Percentiles rank a stretch among this genome's conserved stretches.
phyloP scores from a whole-genome alignment of 2,329 filamentous ascomycete species.

The Trichoderma sp. region DNA sequence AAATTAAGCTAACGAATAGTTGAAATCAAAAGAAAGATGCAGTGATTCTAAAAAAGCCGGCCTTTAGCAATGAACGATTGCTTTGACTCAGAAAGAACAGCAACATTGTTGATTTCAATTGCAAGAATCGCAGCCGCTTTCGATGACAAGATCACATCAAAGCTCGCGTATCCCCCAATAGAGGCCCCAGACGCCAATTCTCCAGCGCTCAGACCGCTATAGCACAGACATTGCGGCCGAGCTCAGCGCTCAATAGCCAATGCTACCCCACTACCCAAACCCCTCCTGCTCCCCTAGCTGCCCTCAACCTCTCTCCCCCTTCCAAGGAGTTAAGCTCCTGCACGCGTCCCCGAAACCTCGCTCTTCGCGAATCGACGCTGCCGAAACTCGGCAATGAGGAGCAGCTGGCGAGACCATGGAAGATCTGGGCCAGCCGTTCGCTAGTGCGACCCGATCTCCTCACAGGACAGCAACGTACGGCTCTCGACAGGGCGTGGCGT shows the following conservation, averaged over 20 bases:
- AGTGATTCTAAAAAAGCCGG: neutral
- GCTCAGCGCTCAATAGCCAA: neutral
- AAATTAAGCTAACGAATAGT: neutral
- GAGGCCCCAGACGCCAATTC: neutral
- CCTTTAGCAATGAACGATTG: neutral
- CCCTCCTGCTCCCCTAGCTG: slow-evolving; percentile 4
- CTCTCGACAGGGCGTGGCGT: slow-evolving; percentile 47
- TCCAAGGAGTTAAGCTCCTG: slow-evolving; percentile 23
- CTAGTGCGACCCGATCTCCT: slow-evolving; percentile 43
- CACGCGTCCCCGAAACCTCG: slow-evolving; percentile 23
- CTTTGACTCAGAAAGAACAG: neutral
- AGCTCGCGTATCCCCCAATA: neutral
- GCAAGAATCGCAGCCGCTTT: neutral
- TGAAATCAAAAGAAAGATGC: neutral
- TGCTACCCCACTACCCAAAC: slow-evolving; percentile 16
- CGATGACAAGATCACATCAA: neutral
- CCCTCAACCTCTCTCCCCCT: slow-evolving; percentile 16
- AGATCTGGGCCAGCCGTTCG: slow-evolving; percentile 45
- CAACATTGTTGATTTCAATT: neutral
- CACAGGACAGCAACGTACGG: slow-evolving; percentile 28
- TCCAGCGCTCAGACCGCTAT: slow-evolving; percentile 17
- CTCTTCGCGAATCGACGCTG: slow-evolving; percentile 21
- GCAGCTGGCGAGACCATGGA: slow-evolving; percentile 46
- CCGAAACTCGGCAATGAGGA: slow-evolving; percentile 39
- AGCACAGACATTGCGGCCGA: neutral